Evolutionary conservation across 352 stramenopile genomes (phyloP).

Genomic region (Globisporangium sylvaticum): DNA sequence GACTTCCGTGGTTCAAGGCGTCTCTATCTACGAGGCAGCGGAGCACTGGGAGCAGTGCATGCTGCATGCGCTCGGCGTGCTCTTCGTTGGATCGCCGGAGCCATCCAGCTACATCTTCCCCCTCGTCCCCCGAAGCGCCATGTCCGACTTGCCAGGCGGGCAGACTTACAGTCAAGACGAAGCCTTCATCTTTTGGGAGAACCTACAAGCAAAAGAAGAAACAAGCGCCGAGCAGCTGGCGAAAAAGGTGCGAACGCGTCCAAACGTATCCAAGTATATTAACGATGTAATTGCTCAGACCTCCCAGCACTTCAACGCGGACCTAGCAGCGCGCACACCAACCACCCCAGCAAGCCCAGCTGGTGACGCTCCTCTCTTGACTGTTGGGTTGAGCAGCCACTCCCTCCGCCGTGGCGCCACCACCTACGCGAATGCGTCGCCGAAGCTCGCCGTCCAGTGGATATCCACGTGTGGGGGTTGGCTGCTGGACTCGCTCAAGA

Average conservation of each 20-base stretch:
- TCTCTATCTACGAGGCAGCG: constrained; percentile 12
- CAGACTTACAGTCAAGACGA: too few relatives aligned
- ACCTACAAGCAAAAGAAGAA: too few relatives aligned
- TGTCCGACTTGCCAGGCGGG: too few relatives aligned
- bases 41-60: constrained; percentile 19
- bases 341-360: too few relatives aligned
- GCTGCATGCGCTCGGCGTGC: constrained; percentile 10
- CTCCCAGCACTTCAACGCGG: neutral
- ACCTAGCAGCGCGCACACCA: neutral
- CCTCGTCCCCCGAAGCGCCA: too few relatives aligned
- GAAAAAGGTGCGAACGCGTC: neutral
- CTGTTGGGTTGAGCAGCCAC: neutral
- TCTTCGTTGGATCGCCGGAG: neutral
- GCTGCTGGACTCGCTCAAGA: constrained; percentile 3
- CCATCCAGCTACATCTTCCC: neutral
- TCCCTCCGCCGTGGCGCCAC: neutral
- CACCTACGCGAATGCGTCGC: neutral
- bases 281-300: neutral
- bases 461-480: constrained; percentile 3
- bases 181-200: too few relatives aligned
- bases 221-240: neutral
- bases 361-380: neutral
- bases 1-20: constrained; percentile 10
- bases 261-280: constrained; percentile 3
- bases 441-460: constrained; percentile 6